Evolutionary conservation across 257 asterid genomes (phyloP), one percentile per base, ranked within the genome.

Genomic region (Plantago major): DNA sequence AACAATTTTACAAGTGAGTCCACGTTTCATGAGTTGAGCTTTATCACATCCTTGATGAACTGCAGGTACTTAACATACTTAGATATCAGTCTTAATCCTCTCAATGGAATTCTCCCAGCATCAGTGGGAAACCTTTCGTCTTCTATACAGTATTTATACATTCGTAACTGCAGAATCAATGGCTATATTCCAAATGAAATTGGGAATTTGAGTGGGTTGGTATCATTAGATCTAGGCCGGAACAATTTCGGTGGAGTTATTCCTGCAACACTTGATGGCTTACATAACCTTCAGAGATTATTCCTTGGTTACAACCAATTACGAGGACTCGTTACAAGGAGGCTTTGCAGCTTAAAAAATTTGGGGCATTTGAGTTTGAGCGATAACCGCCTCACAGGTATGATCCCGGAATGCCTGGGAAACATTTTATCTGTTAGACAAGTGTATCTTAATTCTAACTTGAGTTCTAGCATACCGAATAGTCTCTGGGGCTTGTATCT

Each of bases 381-480:
- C 4, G 8, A 9, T 6, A 82, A 74, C 37, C 11, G 56, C 17
- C 11, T 72, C 47, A 42, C 42, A 0, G 78, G 82, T 7, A 30
- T 58, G 11, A 45, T 82, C 17, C 81, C 82, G 0, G 67, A 66
- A 9, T 82, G 82, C 14, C 13, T 73, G 0, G 75, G 82, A 8
- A 58, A 75, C 11, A 3, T 68, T 0, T 17, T 45, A 2, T 61
- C 72, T 45, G 19, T 67, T 1, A 54, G 63, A 59, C 0, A 15
- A 10, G 9, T 82, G 5, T 0, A 9, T 3, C 50, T 82, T 7
- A 14, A 7, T 12, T 44, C 67, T 5, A 78, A 79, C 40, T 45
- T 76, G 45, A 60, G 33, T 42, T 73, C 81, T 6, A 30, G 2
- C 11, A 45, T 69, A n/a, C 79, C 79, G 1, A 10, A 38, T 0